Evolutionary conservation across 192 early-diverging fungal species (phyloP).

Genomic region (Podila epicladia): DNA sequence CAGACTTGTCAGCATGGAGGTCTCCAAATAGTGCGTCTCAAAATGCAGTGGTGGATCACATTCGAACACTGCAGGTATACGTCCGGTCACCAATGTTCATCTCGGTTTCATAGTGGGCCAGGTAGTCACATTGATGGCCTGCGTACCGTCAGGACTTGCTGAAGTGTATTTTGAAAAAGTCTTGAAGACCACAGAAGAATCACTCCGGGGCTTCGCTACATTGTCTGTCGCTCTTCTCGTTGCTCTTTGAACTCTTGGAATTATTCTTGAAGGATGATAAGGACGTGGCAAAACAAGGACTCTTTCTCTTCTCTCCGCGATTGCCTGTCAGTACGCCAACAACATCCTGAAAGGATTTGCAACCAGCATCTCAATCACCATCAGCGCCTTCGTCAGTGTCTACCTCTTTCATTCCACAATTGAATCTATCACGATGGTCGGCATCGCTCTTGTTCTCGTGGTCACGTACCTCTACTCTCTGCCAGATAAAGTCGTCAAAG

Average conservation of each 20-base stretch:
- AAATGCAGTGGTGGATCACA: constrained; percentile 12
- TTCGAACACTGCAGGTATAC: constrained; percentile 13
- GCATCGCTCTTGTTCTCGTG: constrained; percentile 74
- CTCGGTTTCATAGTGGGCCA: constrained; percentile 74
- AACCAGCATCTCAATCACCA: constrained; percentile 93
- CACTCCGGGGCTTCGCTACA: constrained; percentile 92
- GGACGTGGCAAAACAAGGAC: constrained; percentile 76
- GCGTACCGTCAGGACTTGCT: constrained; percentile 91
- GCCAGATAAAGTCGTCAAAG: constrained; percentile 53
- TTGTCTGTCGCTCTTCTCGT: constrained; percentile 88
- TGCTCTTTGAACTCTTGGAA: constrained; percentile 85
- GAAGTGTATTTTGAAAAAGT: constrained; percentile 99
- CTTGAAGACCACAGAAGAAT: constrained; percentile 83
- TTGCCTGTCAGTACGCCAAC: constrained; percentile 93
- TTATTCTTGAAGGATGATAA: constrained; percentile 81
- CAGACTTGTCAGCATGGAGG: constrained; percentile 82
- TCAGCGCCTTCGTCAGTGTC: constrained; percentile 86
- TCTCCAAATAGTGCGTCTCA: constrained; percentile 33
- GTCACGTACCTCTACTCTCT: constrained; percentile 81
- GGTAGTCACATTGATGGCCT: constrained; percentile 80
- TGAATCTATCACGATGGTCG: constrained; percentile 75
- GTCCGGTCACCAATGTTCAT: constrained; percentile 27
- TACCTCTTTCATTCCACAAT: constrained; percentile 80
- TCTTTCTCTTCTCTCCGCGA: constrained; percentile 88
- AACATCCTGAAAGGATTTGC: constrained; percentile 99